These are phyloP conservation scores for Groenewaldozyma tartarivorans DNA, from an alignment of 805 yeast genomes.

Conservation along the genomic window DNA sequence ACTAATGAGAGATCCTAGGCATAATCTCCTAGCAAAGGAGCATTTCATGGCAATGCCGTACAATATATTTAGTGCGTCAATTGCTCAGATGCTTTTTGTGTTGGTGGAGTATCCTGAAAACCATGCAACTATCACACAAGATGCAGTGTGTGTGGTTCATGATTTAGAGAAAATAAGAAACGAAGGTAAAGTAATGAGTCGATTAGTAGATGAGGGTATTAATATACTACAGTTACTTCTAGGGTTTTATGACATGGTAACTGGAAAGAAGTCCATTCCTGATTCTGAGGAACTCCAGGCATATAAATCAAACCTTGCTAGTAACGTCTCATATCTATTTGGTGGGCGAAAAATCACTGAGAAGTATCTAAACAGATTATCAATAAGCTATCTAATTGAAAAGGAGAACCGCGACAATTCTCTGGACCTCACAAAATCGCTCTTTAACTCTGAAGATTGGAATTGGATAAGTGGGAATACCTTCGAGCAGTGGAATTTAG, in stretches of 20 bases:
- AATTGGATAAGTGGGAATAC: conserved; percentile 3
- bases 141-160: conserved; percentile 3
- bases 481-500: conserved; percentile 4
- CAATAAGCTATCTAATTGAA: conserved; percentile 1
- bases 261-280: not conserved
- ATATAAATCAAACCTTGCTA: conserved; percentile 1
- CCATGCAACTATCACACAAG: not conserved
- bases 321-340: conserved; percentile 2
- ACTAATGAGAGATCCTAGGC: not conserved
- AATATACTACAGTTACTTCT: conserved; percentile 1
- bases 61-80: conserved; percentile 6
- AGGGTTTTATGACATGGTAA: not conserved
- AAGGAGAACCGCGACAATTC: not conserved
- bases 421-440: not conserved
- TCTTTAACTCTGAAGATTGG: conserved; percentile 3
- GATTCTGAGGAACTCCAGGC: not conserved
- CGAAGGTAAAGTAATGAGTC: not conserved
- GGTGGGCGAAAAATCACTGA: conserved; percentile 4
- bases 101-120: conserved; percentile 7
- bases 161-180: conserved; percentile 2
- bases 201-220: not conserved
- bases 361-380: conserved; percentile 3
- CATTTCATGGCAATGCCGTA: not conserved
- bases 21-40: not conserved
- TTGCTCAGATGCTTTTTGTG: conserved; percentile 7